These are phyloP conservation scores for Jamesozyma piceae DNA, from an alignment of 805 yeast species.

Conservation along the genomic window DNA sequence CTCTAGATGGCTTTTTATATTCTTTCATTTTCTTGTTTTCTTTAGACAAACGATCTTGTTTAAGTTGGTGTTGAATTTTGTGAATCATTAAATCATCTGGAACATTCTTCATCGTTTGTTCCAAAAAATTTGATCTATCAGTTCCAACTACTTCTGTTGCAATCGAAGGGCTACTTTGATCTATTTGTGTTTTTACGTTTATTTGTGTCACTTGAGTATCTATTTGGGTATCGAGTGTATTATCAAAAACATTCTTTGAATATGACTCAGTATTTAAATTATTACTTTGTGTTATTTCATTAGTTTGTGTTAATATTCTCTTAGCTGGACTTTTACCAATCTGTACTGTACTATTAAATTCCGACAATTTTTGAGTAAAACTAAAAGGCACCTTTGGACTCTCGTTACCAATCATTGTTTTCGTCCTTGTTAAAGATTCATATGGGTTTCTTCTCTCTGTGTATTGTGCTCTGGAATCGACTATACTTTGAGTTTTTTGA, in stretches of 20 bases:
- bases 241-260: neutral
- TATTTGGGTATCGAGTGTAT: neutral
- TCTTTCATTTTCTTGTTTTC: slow-evolving; percentile 4
- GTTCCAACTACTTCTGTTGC: neutral
- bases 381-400: neutral
- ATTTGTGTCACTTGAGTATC: slow-evolving; percentile 1
- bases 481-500: neutral
- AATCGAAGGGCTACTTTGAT: neutral
- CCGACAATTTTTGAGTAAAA: neutral
- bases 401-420: no score
- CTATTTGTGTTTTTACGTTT: neutral
- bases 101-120: neutral
- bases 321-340: neutral
- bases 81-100: slow-evolving; percentile 9
- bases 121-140: neutral
- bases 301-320: neutral
- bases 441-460: neutral
- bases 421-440: neutral
- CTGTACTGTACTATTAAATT: neutral
- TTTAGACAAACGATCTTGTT: slow-evolving; percentile 1
- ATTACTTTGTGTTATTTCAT: neutral
- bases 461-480: neutral
- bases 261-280: no score
- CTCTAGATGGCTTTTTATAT: slow-evolving; percentile 1
- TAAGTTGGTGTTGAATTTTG: slow-evolving; percentile 13